A percentile compares a stretch with the other conserved stretches of the same genome.
Conservation (phyloP, 441 rosid species). For the Bruguiera hainesii region DNA sequence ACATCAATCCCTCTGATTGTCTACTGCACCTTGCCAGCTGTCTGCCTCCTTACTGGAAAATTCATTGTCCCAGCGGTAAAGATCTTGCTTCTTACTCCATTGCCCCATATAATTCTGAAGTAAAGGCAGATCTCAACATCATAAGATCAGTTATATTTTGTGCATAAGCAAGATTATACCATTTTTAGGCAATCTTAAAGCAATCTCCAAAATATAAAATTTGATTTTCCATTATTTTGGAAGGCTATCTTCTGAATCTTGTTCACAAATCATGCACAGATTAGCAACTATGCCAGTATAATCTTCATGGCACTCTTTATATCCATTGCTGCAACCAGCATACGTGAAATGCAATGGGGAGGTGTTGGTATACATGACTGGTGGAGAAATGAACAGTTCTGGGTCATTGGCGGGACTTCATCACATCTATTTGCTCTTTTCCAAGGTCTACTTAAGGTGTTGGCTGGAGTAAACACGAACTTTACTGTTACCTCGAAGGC, state of each 20-base stretch:
- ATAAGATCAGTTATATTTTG: neutral
- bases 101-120: conserved; percentile 8
- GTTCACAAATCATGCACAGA: conserved; percentile 43
- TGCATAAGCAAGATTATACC: neutral
- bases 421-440: conserved; percentile 88
- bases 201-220: neutral
- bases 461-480: conserved; percentile 92
- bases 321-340: conserved; percentile 77
- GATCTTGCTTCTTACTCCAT: neutral
- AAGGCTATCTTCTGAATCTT: conserved; percentile 15
- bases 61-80: conserved; percentile 91
- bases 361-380: conserved; percentile 91
- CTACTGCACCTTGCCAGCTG: conserved; percentile 87
- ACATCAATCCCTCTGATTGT: conserved; percentile 85
- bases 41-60: conserved; percentile 93
- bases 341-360: conserved; percentile 97
- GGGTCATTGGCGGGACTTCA: conserved; percentile 99
- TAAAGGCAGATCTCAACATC: neutral
- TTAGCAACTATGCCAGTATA: conserved; percentile 83
- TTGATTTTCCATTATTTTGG: conserved; percentile 1
- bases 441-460: conserved; percentile 94
- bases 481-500: conserved; percentile 97
- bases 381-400: conserved; percentile 99
- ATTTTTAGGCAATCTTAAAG: neutral
- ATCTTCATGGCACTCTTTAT: conserved; percentile 84